These are phyloP conservation scores for Acacia crassicarpa DNA, from an alignment of 306 rosid genomes.

Conservation along the genomic window DNA sequence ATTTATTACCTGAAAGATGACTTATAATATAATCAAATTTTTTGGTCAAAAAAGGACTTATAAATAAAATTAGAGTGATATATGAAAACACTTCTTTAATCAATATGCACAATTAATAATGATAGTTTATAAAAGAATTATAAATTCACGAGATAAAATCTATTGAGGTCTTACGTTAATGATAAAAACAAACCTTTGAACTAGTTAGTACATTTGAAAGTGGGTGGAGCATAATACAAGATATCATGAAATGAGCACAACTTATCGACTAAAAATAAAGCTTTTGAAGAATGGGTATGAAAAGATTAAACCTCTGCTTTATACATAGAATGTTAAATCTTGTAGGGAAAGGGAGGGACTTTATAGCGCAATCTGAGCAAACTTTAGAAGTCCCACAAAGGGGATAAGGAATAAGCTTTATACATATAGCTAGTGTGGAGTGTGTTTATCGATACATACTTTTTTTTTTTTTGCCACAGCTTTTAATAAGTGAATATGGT, in stretches of 20 bases:
- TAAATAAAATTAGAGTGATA: no score
- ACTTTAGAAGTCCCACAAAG: not conserved
- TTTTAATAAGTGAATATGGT: not conserved
- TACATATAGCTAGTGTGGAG: not conserved
- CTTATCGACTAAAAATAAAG: not conserved
- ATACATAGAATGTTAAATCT: not conserved
- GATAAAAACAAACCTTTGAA: no score
- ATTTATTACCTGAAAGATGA: no score
- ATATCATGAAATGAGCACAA: not conserved
- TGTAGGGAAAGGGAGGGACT: not conserved
- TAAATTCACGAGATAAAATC: no score
- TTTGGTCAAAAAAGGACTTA: no score
- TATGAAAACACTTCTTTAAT: no score
- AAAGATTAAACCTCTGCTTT: not conserved
- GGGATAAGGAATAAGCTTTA: not conserved
- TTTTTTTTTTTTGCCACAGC: not conserved
- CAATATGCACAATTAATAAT: no score
- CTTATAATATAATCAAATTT: no score
- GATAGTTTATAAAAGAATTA: no score
- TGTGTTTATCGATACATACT: not conserved
- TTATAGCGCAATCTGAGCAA: slow-evolving; percentile 4
- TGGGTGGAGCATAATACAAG: not conserved
- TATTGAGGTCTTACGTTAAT: no score
- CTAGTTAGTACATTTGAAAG: no score
- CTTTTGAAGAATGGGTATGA: not conserved